Base-by-base conservation (phyloP, 257 asterid genomes). In the Knoxia roxburghii region DNA sequence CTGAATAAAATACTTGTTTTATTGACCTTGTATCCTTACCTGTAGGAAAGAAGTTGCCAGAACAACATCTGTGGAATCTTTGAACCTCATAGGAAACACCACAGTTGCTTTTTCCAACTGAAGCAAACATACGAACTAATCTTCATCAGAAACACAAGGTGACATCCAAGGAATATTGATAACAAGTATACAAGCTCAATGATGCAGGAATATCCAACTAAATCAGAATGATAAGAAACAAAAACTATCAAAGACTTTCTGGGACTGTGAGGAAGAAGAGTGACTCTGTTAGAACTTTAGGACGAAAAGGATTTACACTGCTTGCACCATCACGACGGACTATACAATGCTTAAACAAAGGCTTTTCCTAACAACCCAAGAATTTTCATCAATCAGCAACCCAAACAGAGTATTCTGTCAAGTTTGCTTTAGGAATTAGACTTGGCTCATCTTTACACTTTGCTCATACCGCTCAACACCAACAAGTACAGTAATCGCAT, bases 21-120 rank as follows among this genome's bases (percentile, higher is more conserved):
- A 20, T 29, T 23, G 32, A 65, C 24, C 5, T 6, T 49, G 49
- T 50, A 30, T 23, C 33, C 40, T 33, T 82, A 90, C 98, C 96
- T 86, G 95, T 63, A 93, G 88, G 81, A 93, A 93, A 71, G 98
- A 93, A 63, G 96, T 81, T 18, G 98, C 97, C 49, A 93, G 94
- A 85, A 85, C 84, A 53, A 82, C 87, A 78, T 92, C 95, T 30
- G 83, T 72, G 6, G 98, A 82, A 85, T 92, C 97, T 72, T 79
- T 89, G 84, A 92, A 92, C 67, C 89, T 84, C 97, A 92, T 87
- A 43, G 98, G 97, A 68, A 86, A 89, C 68, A 89, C 80, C 71
- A 88, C 84, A 1, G 91, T 85, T 71, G 79, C 96, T 77, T 84
- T 89, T 27, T 82, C 96, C 53, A 70, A 82, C 93, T 89, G 91